These are phyloP conservation scores for Curvularia eragrostidis DNA, from an alignment of 2,329 filamentous ascomycete species.

Conservation along the genomic window DNA sequence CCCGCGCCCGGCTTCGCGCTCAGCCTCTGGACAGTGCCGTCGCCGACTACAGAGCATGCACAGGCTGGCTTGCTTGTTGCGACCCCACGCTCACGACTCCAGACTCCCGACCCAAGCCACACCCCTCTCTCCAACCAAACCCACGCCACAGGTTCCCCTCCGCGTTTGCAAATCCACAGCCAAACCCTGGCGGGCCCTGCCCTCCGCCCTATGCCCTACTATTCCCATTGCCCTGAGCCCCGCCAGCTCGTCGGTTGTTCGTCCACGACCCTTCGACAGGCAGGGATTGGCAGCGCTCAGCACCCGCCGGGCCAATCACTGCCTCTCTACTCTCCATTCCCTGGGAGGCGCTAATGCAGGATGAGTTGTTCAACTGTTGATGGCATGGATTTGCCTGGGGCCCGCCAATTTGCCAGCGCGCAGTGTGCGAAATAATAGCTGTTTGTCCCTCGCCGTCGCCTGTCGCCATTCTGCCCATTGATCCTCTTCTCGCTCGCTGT, in stretches of 20 bases:
- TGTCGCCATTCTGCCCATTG: slow-evolving; percentile 13
- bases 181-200: background rate
- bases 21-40: background rate
- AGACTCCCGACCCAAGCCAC: background rate
- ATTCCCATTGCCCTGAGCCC: slow-evolving; percentile 8
- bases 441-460: slow-evolving; percentile 14
- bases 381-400: slow-evolving; percentile 34
- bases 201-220: background rate
- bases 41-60: background rate
- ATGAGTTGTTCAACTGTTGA: slow-evolving; percentile 49
- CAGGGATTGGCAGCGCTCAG: slow-evolving; percentile 15
- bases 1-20: no score
- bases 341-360: slow-evolving; percentile 48
- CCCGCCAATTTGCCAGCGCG: slow-evolving; percentile 31
- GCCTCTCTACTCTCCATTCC: slow-evolving; percentile 23
- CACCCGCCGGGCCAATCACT: slow-evolving; percentile 33
- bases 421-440: slow-evolving; percentile 37
- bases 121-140: no score
- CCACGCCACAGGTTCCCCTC: background rate
- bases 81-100: background rate
- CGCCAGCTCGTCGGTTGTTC: slow-evolving; percentile 17
- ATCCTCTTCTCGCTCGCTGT: slow-evolving; percentile 10
- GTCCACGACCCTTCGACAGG: slow-evolving; percentile 9
- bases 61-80: background rate
- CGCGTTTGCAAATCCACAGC: background rate